Conservation (phyloP, 2,329 filamentous ascomycete genomes). For the Coniochaeta sp. region DNA sequence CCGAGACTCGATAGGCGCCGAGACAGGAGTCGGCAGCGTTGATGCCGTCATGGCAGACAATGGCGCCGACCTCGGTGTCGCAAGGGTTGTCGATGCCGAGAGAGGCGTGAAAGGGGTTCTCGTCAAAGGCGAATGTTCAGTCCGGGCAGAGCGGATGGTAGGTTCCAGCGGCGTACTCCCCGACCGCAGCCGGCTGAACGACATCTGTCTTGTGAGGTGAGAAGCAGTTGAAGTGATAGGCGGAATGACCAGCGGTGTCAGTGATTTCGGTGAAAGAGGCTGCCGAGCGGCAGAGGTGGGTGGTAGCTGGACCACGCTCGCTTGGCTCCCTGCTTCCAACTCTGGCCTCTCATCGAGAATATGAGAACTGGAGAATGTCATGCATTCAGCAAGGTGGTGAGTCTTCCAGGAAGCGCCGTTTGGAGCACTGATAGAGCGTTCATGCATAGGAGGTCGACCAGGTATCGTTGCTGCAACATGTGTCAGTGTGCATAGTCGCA, state of each 20-base stretch:
- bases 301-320: conserved; percentile 13
- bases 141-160: conserved; percentile 29
- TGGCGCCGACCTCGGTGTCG: conserved; percentile 36
- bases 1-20: conserved; percentile 36
- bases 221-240: conserved; percentile 21
- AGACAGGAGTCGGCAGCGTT: conserved; percentile 40
- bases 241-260: conserved; percentile 52
- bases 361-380: conserved; percentile 22
- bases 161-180: conserved; percentile 35
- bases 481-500: conserved; percentile 7
- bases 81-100: conserved; percentile 31
- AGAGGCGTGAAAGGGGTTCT: conserved; percentile 38
- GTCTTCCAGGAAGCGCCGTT: conserved; percentile 37
- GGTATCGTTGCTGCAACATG: conserved; percentile 53
- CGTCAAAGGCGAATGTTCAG: conserved; percentile 38
- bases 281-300: conserved; percentile 17
- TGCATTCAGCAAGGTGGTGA: conserved; percentile 30
- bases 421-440: conserved; percentile 57
- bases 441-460: conserved; percentile 55
- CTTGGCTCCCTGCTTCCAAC: conserved; percentile 10
- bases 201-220: conserved; percentile 28
- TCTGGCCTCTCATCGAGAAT: conserved; percentile 25
- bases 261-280: conserved; percentile 43
- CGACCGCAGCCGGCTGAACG: conserved; percentile 36
- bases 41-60: conserved; percentile 25